Conservation (phyloP, 2,329 filamentous ascomycete genomes). For the Knoxdaviesia proteae region DNA sequence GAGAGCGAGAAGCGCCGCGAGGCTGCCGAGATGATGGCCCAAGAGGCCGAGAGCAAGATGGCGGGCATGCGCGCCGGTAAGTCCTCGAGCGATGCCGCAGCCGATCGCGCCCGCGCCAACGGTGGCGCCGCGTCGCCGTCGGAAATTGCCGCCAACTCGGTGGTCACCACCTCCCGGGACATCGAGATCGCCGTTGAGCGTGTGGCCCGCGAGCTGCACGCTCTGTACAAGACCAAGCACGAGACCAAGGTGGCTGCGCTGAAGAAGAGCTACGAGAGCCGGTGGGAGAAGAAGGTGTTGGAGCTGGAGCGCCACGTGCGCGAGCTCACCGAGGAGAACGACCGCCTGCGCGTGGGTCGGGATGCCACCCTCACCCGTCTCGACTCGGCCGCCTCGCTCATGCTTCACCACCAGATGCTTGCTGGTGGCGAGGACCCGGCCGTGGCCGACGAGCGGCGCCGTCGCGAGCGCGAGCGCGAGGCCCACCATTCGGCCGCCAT, state of each 20-base stretch:
- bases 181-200: conserved; percentile 76
- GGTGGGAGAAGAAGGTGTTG: conserved; percentile 73
- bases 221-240: conserved; percentile 90
- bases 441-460: conserved; percentile 28
- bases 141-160: conserved; percentile 10
- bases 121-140: conserved; percentile 14
- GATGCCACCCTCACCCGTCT: conserved; percentile 42
- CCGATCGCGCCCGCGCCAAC: conserved; percentile 10
- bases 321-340: conserved; percentile 51
- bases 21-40: conserved; percentile 53
- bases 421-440: conserved; percentile 8
- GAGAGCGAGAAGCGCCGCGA: conserved; percentile 57
- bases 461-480: conserved; percentile 38
- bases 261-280: conserved; percentile 64
- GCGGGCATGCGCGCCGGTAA: conserved; percentile 50
- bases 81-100: conserved; percentile 12
- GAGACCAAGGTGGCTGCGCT: conserved; percentile 86
- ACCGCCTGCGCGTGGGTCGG: conserved; percentile 44
- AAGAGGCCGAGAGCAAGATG: conserved; percentile 57
- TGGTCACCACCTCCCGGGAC: conserved; percentile 24
- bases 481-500: conserved; percentile 32
- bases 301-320: conserved; percentile 56
- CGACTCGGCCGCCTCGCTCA: not conserved
- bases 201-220: conserved; percentile 81
- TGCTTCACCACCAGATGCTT: conserved; percentile 9